Conservation (phyloP, 352 stramenopile genomes). For the Pythium angustatum region DNA sequence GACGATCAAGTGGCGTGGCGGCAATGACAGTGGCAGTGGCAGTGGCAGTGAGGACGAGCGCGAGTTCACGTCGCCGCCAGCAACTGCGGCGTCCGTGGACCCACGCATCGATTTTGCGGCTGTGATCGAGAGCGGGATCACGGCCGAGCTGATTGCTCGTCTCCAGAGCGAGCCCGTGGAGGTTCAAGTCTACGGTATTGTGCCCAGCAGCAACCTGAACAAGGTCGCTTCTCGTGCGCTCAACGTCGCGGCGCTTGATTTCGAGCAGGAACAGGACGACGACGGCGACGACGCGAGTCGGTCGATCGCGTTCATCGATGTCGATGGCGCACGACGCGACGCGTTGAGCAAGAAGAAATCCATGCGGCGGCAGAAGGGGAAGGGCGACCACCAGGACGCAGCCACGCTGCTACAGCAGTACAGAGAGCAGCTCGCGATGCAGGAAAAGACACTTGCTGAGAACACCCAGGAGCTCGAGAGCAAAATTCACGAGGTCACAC, state of each 20-base stretch:
- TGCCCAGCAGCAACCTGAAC: slow-evolving; percentile 76
- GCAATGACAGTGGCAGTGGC: too few relatives aligned
- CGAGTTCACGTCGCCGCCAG: slow-evolving; percentile 51
- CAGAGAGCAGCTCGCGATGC: slow-evolving; percentile 52
- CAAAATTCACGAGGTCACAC: slow-evolving; percentile 46
- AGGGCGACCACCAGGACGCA: slow-evolving; percentile 36
- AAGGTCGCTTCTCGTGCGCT: slow-evolving; percentile 61
- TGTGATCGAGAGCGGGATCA: slow-evolving; percentile 56
- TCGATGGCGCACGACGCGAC: slow-evolving; percentile 35
- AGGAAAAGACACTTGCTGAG: slow-evolving; percentile 53
- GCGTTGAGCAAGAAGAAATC: slow-evolving; percentile 51
- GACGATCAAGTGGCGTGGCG: slow-evolving; percentile 45
- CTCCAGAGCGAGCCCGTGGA: slow-evolving; percentile 54
- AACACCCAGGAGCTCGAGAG: slow-evolving; percentile 67
- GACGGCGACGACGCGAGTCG: slow-evolving; percentile 3
- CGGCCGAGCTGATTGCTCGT: slow-evolving; percentile 44
- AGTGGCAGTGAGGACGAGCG: too few relatives aligned
- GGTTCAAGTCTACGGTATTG: slow-evolving; percentile 64
- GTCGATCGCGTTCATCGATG: slow-evolving; percentile 60
- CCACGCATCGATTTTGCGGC: slow-evolving; percentile 60
- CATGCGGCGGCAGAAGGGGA: slow-evolving; percentile 40
- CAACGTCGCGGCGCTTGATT: slow-evolving; percentile 21
- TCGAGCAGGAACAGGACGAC: slow-evolving; percentile 18
- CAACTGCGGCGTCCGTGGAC: slow-evolving; percentile 52
- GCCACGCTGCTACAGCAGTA: slow-evolving; percentile 38